phyloP scores from a whole-genome alignment of 2,329 filamentous ascomycete genomes.

The Alternaria ventricosa region DNA sequence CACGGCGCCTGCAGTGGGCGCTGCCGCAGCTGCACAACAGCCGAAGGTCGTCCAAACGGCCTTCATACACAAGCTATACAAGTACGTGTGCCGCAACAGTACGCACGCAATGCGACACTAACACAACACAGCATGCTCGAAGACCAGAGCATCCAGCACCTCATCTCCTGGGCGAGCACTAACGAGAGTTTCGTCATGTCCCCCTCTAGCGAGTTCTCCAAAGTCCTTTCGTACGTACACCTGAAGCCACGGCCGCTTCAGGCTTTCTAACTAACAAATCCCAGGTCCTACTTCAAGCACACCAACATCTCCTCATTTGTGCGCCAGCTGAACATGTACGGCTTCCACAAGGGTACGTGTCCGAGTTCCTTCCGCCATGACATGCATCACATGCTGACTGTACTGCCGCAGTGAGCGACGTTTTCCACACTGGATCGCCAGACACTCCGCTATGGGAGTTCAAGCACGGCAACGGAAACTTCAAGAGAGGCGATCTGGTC shows the following conservation, averaged over 20 bases:
- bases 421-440: constrained; percentile 93
- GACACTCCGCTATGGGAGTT: constrained; percentile 98
- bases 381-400: constrained; percentile 4
- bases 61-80: constrained; percentile 99
- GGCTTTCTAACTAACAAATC: constrained; percentile 35
- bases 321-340: constrained; percentile 98
- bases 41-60: constrained; percentile 98
- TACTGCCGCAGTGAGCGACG: constrained; percentile 79
- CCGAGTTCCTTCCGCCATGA: background rate
- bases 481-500: constrained; percentile 91
- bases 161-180: constrained; percentile 94
- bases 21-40: constrained; percentile 80
- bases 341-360: constrained; percentile 90
- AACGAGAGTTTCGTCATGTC: constrained; percentile 99
- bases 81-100: constrained; percentile 63
- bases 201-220: constrained; percentile 95
- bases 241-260: constrained; percentile 29
- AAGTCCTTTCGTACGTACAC: constrained; percentile 86
- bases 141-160: constrained; percentile 87
- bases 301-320: constrained; percentile 99
- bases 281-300: constrained; percentile 97
- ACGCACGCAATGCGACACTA: constrained; percentile 30
- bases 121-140: constrained; percentile 82
- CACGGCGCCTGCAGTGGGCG: constrained; percentile 57
- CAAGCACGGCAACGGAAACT: constrained; percentile 96